Conservation (phyloP, 2,329 filamentous ascomycete species). For the Cytospora piceicola region DNA sequence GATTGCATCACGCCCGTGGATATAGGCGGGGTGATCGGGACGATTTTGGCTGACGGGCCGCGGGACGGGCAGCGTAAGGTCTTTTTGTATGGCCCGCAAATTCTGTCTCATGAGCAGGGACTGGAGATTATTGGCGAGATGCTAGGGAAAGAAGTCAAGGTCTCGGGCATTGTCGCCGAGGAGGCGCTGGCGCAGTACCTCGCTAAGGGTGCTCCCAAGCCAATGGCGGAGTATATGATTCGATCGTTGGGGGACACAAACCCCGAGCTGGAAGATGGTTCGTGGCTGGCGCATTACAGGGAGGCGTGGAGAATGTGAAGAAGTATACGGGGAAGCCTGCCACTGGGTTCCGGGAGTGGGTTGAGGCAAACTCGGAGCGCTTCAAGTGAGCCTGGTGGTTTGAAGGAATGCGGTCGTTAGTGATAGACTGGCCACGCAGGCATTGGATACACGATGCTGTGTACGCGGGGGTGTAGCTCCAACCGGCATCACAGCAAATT, state of each 20-base stretch:
- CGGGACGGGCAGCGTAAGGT: constrained; percentile 38
- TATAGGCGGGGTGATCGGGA: constrained; percentile 50
- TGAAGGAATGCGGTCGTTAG: neutral
- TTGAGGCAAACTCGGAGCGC: constrained; percentile 20
- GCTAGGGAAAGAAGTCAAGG: constrained; percentile 38
- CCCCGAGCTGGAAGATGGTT: constrained; percentile 3
- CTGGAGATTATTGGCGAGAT: constrained; percentile 37
- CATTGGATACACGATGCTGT: constrained; percentile 3
- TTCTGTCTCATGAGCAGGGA: constrained; percentile 39
- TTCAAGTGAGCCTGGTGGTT: constrained; percentile 31
- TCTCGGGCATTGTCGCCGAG: constrained; percentile 22
- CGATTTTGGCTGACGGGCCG: constrained; percentile 41
- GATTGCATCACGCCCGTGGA: constrained; percentile 49
- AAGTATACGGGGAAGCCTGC: constrained; percentile 22
- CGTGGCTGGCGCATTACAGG: constrained; percentile 14
- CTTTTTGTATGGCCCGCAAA: constrained; percentile 43
- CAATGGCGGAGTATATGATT: constrained; percentile 15
- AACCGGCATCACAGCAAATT: constrained; percentile 11
- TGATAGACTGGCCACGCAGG: constrained; percentile 10
- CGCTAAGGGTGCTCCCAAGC: constrained; percentile 5
- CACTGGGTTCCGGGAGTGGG: constrained; percentile 24
- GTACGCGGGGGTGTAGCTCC: constrained; percentile 1
- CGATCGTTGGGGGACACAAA: constrained; percentile 9
- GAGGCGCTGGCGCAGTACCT: constrained; percentile 14
- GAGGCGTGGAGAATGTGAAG: constrained; percentile 23